Conservation (phyloP, 805 yeast genomes). For the Nakazawaea peltata region DNA sequence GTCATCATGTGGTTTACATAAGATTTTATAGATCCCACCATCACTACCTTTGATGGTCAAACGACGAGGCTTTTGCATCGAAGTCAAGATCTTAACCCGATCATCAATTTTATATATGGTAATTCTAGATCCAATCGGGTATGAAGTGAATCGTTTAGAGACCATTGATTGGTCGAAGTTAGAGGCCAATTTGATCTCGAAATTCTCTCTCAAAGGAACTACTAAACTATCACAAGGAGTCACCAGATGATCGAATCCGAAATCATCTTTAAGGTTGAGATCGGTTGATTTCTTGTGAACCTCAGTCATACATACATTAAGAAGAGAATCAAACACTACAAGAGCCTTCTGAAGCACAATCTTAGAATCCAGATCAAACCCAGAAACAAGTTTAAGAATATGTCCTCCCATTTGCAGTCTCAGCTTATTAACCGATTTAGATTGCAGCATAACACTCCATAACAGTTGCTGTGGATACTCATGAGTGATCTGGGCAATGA, state of each 20-base stretch:
- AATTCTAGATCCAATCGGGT: constrained; percentile 31
- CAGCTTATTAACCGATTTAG: constrained; percentile 44
- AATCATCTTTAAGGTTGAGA: constrained; percentile 31
- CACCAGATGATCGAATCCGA: constrained; percentile 24
- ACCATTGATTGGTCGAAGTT: constrained; percentile 26
- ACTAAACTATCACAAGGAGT: constrained; percentile 38
- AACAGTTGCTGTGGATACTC: constrained; percentile 76
- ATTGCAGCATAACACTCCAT: constrained; percentile 76
- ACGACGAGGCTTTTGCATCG: constrained; percentile 83
- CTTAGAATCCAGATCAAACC: constrained; percentile 11
- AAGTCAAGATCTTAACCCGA: constrained; percentile 60
- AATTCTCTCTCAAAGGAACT: constrained; percentile 65
- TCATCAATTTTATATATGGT: constrained; percentile 61
- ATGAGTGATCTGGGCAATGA: constrained; percentile 48
- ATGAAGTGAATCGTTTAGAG: constrained; percentile 21
- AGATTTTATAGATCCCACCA: constrained; percentile 61
- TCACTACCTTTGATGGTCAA: constrained; percentile 72
- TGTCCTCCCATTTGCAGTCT: constrained; percentile 38
- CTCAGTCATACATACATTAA: constrained; percentile 32
- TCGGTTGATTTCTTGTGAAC: constrained; percentile 26
- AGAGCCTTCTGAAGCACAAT: constrained; percentile 18
- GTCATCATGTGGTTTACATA: constrained; percentile 86
- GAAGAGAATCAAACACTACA: constrained; percentile 32
- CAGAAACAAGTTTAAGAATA: constrained; percentile 25
- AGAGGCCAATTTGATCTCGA: constrained; percentile 58